Conservation (phyloP, 371 early-diverging fungal genomes). For the Furculomyces boomerangus region DNA sequence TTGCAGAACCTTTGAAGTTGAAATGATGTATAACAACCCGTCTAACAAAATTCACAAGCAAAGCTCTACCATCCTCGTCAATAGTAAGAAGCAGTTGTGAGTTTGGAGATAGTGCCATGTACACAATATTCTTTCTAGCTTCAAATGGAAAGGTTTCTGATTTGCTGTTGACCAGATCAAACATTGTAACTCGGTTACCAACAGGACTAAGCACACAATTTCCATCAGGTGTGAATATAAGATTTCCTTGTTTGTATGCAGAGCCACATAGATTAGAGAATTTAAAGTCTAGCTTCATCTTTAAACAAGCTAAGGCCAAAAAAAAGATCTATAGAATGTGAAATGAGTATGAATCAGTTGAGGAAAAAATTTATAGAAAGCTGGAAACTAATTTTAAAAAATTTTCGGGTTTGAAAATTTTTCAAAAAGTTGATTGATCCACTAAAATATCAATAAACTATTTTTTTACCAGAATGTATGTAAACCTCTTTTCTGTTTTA, state of each 20-base stretch:
- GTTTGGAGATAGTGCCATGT: constrained; percentile 79
- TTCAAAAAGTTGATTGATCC: neutral
- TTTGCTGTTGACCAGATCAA: constrained; percentile 88
- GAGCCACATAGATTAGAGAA: constrained; percentile 90
- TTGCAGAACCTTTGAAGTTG: constrained; percentile 66
- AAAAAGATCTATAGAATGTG: neutral
- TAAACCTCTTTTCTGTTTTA: neutral
- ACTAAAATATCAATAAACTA: neutral
- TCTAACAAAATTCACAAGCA: constrained; percentile 69
- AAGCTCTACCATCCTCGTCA: constrained; percentile 83
- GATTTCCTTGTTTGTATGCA: constrained; percentile 86
- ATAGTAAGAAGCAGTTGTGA: constrained; percentile 70
- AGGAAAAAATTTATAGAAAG: neutral
- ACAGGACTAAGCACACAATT: constrained; percentile 86
- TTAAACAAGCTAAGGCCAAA: too few relatives aligned
- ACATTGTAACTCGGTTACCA: constrained; percentile 86
- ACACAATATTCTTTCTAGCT: constrained; percentile 69
- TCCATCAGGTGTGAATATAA: constrained; percentile 88
- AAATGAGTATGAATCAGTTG: neutral
- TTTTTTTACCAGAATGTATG: neutral
- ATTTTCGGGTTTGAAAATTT: neutral
- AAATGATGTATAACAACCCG: constrained; percentile 68
- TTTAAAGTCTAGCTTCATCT: constrained; percentile 26
- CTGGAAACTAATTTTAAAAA: neutral
- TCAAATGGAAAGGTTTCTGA: constrained; percentile 85